Evolutionary conservation across 148 eudicot genomes (phyloP).

Genomic region (Spergularia bocconei): DNA sequence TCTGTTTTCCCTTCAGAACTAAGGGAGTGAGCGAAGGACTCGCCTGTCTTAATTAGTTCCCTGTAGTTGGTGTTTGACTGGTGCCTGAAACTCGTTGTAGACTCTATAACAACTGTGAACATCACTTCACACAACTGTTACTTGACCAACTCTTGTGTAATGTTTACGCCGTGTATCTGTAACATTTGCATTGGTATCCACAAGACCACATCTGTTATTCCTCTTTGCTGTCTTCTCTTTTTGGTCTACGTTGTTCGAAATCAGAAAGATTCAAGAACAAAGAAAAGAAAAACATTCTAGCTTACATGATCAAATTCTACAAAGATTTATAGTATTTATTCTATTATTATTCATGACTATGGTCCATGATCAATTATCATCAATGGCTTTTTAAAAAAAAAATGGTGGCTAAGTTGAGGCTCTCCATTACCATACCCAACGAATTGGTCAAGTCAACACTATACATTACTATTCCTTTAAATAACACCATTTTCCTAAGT

Average conservation of each 20-base stretch:
- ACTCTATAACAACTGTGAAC: background rate
- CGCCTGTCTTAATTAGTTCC: constrained; percentile 4
- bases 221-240: background rate
- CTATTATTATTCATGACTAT: background rate
- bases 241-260: too few relatives aligned
- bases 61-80: background rate
- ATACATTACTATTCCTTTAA: background rate
- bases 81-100: background rate
- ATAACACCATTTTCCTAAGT: background rate
- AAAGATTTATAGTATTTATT: background rate
- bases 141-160: background rate
- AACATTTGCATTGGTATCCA: background rate
- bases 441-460: constrained; percentile 8
- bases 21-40: background rate
- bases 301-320: background rate
- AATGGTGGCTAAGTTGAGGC: constrained; percentile 17
- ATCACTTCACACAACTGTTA: background rate
- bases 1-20: background rate
- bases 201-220: background rate
- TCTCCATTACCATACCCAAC: constrained; percentile 16
- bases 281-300: background rate
- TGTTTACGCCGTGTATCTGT: too few relatives aligned
- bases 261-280: too few relatives aligned
- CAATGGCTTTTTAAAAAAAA: background rate
- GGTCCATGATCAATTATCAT: too few relatives aligned